phyloP scores from a whole-genome alignment of 2,329 filamentous ascomycete species.

The Fusarium sp. region DNA sequence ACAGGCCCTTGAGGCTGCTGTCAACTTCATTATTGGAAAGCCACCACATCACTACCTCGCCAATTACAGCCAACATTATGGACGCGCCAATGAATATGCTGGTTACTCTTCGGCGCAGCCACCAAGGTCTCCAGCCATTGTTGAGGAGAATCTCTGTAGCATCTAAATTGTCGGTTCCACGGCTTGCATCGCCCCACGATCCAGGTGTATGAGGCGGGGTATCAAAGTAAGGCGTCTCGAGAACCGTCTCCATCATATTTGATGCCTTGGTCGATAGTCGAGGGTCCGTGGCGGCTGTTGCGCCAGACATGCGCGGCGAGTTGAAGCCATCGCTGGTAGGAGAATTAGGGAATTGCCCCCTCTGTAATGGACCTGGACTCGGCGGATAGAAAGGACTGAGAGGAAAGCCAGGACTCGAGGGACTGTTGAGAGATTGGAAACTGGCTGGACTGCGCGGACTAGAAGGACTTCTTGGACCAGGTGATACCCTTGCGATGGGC shows the following conservation, averaged over 20 bases:
- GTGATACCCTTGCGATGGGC: slow-evolving; percentile 30
- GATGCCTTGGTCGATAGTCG: slow-evolving; percentile 12
- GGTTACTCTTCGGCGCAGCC: slow-evolving; percentile 38
- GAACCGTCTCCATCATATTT: slow-evolving; percentile 34
- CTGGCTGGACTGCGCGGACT: slow-evolving; percentile 34
- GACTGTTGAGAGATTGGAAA: slow-evolving; percentile 26
- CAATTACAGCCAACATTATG: slow-evolving; percentile 35
- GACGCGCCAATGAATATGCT: slow-evolving; percentile 39
- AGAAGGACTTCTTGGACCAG: slow-evolving; percentile 26
- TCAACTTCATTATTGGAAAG: slow-evolving; percentile 36
- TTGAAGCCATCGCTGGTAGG: slow-evolving; percentile 38
- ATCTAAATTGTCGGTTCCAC: slow-evolving; percentile 26
- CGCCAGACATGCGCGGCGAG: slow-evolving; percentile 20
- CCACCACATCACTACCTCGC: slow-evolving; percentile 43
- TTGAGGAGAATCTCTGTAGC: slow-evolving; percentile 35
- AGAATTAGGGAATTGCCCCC: slow-evolving; percentile 32
- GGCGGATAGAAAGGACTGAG: slow-evolving; percentile 36
- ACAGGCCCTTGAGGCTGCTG: slow-evolving; percentile 37
- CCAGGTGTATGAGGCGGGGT: slow-evolving; percentile 34
- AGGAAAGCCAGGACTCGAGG: slow-evolving; percentile 36
- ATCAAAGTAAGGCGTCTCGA: slow-evolving; percentile 44
- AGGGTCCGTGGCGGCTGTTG: slow-evolving; percentile 15
- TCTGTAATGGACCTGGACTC: slow-evolving; percentile 24
- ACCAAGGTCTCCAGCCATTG: slow-evolving; percentile 45
- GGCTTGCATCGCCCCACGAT: slow-evolving; percentile 17